phyloP scores from a whole-genome alignment of 2,329 filamentous ascomycete genomes.

The Davidsoniella eucalypti region DNA sequence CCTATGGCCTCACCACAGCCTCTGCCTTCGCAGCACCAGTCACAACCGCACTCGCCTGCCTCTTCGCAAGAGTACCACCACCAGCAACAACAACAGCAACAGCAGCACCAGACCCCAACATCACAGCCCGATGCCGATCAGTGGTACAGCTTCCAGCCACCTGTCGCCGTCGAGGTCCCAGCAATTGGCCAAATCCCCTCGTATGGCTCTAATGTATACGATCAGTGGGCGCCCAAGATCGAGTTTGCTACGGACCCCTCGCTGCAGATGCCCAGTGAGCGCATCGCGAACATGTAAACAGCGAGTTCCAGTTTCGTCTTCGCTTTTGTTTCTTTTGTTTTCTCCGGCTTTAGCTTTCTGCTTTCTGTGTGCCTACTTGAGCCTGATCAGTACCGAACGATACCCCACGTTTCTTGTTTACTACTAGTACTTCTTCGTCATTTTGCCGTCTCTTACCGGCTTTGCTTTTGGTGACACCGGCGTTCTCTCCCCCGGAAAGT shows the following conservation, averaged over 20 bases:
- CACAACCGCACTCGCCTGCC: slow-evolving; percentile 20
- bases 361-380: slow-evolving; percentile 12
- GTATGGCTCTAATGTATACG: slow-evolving; percentile 33
- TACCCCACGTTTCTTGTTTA: slow-evolving; percentile 14
- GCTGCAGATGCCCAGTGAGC: slow-evolving; percentile 42
- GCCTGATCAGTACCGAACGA: slow-evolving; percentile 14
- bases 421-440: not conserved
- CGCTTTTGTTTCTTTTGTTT: slow-evolving; percentile 8
- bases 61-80: slow-evolving; percentile 19
- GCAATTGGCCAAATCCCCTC: slow-evolving; percentile 35
- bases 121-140: slow-evolving; percentile 29
- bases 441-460: slow-evolving; percentile 9
- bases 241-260: slow-evolving; percentile 38
- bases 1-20: slow-evolving; percentile 19
- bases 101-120: slow-evolving; percentile 18
- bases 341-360: not conserved
- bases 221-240: slow-evolving; percentile 37
- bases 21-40: slow-evolving; percentile 20
- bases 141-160: slow-evolving; percentile 43
- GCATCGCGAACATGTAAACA: slow-evolving; percentile 37
- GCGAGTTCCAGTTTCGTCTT: slow-evolving; percentile 5
- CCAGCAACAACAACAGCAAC: slow-evolving; percentile 18
- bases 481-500: not conserved
- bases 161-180: slow-evolving; percentile 32
- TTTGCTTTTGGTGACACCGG: slow-evolving; percentile 7